These are phyloP conservation scores for Penicillium sp. DNA, from an alignment of 2,329 filamentous ascomycete species.

Conservation along the genomic window DNA sequence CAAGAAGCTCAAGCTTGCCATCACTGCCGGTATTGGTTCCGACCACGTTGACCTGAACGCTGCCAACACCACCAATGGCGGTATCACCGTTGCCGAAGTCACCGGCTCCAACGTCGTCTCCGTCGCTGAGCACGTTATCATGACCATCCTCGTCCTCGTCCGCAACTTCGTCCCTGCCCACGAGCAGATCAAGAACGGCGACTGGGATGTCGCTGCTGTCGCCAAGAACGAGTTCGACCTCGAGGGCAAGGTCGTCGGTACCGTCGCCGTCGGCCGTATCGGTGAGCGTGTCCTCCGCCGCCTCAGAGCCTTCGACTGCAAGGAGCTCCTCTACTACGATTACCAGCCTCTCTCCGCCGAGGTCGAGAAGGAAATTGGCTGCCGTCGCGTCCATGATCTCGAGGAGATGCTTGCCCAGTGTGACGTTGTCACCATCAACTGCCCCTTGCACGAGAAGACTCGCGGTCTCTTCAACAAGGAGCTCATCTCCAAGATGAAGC, in stretches of 20 bases:
- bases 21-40: slow-evolving; percentile 96
- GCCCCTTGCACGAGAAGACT: slow-evolving; percentile 97
- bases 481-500: slow-evolving; percentile 98
- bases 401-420: slow-evolving; percentile 94
- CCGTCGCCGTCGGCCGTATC: slow-evolving; percentile 94
- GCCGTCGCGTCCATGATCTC: slow-evolving; percentile 79
- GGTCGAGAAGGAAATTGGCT: slow-evolving; percentile 92
- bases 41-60: slow-evolving; percentile 97
- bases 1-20: slow-evolving; percentile 96
- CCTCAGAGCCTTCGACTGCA: slow-evolving; percentile 97
- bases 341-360: slow-evolving; percentile 90
- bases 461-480: slow-evolving; percentile 98
- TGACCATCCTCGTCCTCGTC: slow-evolving; percentile 95
- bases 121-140: slow-evolving; percentile 97
- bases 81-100: slow-evolving; percentile 94
- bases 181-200: slow-evolving; percentile 82
- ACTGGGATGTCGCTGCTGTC: slow-evolving; percentile 93
- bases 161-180: slow-evolving; percentile 99
- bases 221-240: slow-evolving; percentile 99
- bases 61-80: slow-evolving; percentile 97
- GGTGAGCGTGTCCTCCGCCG: slow-evolving; percentile 96
- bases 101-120: slow-evolving; percentile 98
- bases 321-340: slow-evolving; percentile 98
- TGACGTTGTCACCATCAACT: slow-evolving; percentile 99
- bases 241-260: slow-evolving; percentile 95